Percentiles rank a stretch among this genome's conserved stretches.
phyloP scores from a whole-genome alignment of 148 eudicot species.

The Vaccinium vitisidaea region DNA sequence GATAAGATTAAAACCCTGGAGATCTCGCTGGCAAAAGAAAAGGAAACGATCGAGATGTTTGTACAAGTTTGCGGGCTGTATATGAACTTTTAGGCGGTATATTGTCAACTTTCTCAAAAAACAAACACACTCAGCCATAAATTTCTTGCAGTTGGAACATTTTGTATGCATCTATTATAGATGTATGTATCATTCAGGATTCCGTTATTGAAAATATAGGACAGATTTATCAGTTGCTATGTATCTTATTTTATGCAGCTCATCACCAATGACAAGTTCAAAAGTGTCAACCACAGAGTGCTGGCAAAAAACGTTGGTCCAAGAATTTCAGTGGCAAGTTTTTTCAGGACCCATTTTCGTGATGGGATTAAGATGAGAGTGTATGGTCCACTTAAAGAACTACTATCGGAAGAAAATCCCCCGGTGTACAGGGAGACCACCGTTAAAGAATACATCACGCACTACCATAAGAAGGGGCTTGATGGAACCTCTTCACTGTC shows the following conservation, averaged over 20 bases:
- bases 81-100: too few relatives aligned
- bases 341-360: too few relatives aligned
- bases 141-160: too few relatives aligned
- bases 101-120: too few relatives aligned
- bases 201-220: not conserved
- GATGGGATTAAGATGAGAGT: not conserved
- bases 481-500: slow-evolving; percentile 18
- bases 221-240: not conserved
- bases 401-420: slow-evolving; percentile 21
- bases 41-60: not conserved
- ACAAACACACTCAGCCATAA: not conserved
- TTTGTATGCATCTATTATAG: not conserved
- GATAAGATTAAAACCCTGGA: not conserved
- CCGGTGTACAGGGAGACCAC: slow-evolving; percentile 24
- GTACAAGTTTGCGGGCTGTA: too few relatives aligned
- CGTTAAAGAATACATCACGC: not conserved
- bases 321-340: slow-evolving; percentile 47
- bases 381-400: slow-evolving; percentile 33
- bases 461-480: slow-evolving; percentile 3
- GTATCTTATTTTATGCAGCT: slow-evolving; percentile 25
- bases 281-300: slow-evolving; percentile 52
- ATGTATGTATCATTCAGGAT: not conserved
- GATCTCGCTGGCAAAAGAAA: not conserved
- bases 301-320: slow-evolving; percentile 39
- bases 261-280: slow-evolving; percentile 53